These are phyloP conservation scores for Globomyces pollinis-pini DNA, from an alignment of 192 early-diverging fungal genomes.

Conservation along the genomic window DNA sequence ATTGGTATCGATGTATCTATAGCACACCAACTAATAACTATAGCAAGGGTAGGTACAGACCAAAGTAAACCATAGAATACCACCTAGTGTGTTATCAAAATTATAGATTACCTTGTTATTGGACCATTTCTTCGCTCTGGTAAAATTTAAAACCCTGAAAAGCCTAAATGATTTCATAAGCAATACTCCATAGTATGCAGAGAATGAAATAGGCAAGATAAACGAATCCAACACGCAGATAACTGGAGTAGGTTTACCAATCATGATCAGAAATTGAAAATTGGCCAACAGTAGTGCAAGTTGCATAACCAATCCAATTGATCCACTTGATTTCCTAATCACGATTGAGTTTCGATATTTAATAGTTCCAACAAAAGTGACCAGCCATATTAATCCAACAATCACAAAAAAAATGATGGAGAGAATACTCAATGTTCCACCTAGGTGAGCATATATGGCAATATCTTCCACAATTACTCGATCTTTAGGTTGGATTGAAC, in stretches of 20 bases:
- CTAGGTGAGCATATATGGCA: no score
- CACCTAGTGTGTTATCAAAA: no score
- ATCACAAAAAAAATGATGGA: neutral
- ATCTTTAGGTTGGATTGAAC: neutral
- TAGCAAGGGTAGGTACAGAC: neutral
- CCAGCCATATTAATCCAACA: neutral
- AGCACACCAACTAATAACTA: neutral
- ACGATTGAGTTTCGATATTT: neutral
- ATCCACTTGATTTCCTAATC: neutral
- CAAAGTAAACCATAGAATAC: no score
- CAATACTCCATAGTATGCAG: slow-evolving; percentile 5
- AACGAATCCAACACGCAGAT: neutral
- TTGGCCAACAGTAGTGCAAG: neutral
- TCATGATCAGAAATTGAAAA: neutral
- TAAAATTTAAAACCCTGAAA: neutral
- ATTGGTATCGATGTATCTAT: neutral
- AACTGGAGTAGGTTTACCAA: neutral
- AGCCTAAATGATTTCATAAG: neutral
- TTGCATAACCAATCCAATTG: neutral
- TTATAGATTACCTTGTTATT: no score
- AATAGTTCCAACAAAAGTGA: neutral
- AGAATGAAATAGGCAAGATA: slow-evolving; percentile 1
- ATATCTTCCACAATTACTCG: no score
- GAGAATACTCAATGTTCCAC: neutral
- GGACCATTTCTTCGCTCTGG: no score